Percentiles rank a stretch among this genome's conserved stretches.
These are phyloP conservation scores for Verbena officinalis DNA, from an alignment of 257 asterid species.

Conservation along the genomic window DNA sequence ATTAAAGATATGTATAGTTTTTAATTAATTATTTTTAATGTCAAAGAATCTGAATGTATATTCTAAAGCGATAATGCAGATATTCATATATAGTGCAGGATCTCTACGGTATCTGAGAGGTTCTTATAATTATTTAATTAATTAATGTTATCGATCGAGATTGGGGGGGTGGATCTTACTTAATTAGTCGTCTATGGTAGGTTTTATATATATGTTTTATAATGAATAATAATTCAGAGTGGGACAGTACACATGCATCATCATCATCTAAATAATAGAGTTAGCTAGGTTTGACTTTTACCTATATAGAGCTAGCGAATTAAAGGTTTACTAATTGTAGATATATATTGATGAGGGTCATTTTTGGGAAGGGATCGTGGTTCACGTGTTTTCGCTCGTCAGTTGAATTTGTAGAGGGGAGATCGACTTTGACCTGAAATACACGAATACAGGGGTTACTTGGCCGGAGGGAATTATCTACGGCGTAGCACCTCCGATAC, in stretches of 20 bases:
- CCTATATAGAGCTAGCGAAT: background rate
- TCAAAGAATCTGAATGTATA: constrained; percentile 39
- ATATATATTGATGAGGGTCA: background rate
- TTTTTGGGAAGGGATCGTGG: too few species aligned
- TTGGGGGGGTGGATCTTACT: too few species aligned
- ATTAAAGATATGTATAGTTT: background rate
- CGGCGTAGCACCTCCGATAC: too few species aligned
- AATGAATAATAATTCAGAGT: constrained; percentile 3
- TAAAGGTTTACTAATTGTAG: constrained; percentile 32
- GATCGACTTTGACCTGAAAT: too few species aligned
- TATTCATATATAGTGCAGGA: constrained; percentile 37
- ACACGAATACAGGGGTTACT: too few species aligned
- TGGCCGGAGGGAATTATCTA: too few species aligned
- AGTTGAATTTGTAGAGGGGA: too few species aligned
- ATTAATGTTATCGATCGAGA: background rate
- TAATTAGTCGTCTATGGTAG: too few species aligned
- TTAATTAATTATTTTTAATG: too few species aligned
- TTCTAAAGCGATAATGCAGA: constrained; percentile 36
- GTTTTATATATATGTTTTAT: background rate
- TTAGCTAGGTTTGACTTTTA: constrained; percentile 36
- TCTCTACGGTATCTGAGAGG: constrained; percentile 32
- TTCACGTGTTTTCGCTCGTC: too few species aligned
- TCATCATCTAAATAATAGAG: constrained; percentile 30
- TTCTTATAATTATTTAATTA: background rate
- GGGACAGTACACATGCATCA: constrained; percentile 25